Base-by-base conservation (phyloP, 169 alveolate genomes). In the Plasmodium fragile region DNA sequence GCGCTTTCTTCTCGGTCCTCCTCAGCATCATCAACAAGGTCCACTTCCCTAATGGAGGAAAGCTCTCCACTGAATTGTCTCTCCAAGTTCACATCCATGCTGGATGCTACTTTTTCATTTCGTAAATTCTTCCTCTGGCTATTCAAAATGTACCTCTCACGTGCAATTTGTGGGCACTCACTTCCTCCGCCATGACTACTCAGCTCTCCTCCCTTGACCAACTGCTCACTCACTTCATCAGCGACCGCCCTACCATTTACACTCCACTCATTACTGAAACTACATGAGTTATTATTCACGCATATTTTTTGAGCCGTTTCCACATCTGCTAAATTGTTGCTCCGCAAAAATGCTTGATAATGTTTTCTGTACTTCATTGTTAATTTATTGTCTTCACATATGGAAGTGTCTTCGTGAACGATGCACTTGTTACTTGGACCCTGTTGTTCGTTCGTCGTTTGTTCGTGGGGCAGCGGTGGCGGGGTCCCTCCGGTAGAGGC, bases 321-420 rank as follows among this genome's bases (percentile, higher is more conserved):
- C 11, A 49, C 65, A 73, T 85, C 43, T 73, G 36, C 49, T n/a
- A 85, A 73, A 49, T 85, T 77, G 36, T 85, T 75, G 5, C 39
- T 32, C 41, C 70, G 59, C 41, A 85, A 53, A 73, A 85, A 73
- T 0, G 49, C 85, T 16, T 43, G 80, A 49, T 85, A 75, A 85
- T 85, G 70, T 45, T 72, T 85, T 30, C 80, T 49, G 6, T 77
- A 73, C 36, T 49, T 16, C 84, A 73, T 72, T 0, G 71, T 73
- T 1, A 73, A 6, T 34, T 75, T 75, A 34, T 8, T 75, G 52
- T 85, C 71, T 32, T 39, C 71, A 73, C 80, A 49, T 43, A 53
- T 45, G 80, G 36, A 34, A 36, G 45, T 75, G 25, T 75, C 34
- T 36, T 82, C 41, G 7, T 65, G 28, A 7, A 32, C n/a, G 16